Conservation (phyloP, 257 asterid species). For the Solanum lignicaule region DNA sequence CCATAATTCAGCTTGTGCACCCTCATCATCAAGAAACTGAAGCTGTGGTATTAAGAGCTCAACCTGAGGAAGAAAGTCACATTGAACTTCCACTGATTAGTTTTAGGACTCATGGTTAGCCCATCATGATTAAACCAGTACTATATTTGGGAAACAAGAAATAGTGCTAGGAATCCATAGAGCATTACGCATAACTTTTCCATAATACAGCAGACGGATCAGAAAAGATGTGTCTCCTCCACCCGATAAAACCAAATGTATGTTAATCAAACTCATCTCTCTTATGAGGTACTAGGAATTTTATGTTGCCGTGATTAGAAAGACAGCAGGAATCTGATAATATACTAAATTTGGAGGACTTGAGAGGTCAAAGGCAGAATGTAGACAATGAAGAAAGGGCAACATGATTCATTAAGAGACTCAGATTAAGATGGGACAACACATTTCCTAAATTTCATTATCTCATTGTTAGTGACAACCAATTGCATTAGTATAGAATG, state of each 20-base stretch:
- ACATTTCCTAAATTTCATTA: not conserved
- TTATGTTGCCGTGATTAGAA: not conserved
- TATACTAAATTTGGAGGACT: not conserved
- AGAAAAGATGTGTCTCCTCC: not conserved
- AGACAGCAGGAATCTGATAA: not conserved
- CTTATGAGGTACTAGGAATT: not conserved
- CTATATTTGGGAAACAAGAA: not conserved
- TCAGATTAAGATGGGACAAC: not conserved
- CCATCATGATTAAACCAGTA: not conserved
- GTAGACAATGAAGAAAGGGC: not conserved
- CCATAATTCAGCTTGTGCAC: constrained; percentile 96
- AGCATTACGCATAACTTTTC: not conserved
- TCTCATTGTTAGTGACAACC: not conserved
- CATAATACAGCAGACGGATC: not conserved
- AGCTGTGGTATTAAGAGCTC: constrained; percentile 91
- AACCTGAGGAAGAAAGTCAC: constrained; percentile 37
- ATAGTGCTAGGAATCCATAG: not conserved
- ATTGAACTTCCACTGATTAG: not conserved
- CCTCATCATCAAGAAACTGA: constrained; percentile 91
- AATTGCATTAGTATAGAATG: not conserved
- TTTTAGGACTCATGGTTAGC: not conserved
- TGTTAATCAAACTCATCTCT: not conserved
- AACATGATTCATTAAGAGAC: not conserved
- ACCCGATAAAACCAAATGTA: not conserved
- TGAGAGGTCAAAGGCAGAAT: not conserved